phyloP scores from a whole-genome alignment of 164 flowering plant genomes.

The Macadamia integrifolia region DNA sequence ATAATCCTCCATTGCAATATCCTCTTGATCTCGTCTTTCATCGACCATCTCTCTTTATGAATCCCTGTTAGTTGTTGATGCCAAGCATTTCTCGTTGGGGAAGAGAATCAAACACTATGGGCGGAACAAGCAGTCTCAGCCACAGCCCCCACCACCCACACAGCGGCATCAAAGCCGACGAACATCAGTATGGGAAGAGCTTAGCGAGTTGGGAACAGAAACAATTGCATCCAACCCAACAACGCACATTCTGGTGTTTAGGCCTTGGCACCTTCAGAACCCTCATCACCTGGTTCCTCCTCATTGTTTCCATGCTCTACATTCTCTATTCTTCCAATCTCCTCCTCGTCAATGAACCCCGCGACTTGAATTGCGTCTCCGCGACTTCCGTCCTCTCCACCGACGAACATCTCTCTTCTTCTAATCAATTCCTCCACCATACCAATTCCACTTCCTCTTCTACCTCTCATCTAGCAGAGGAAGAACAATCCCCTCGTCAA shows the following conservation, averaged over 20 bases:
- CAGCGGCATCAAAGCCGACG: background rate
- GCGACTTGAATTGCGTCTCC: background rate
- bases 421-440: constrained; percentile 3
- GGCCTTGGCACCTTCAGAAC: background rate
- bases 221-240: background rate
- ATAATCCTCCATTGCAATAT: background rate
- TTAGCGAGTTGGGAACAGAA: background rate
- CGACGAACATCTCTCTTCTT: constrained; percentile 8
- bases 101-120: background rate
- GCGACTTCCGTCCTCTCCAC: background rate
- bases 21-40: background rate
- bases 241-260: background rate
- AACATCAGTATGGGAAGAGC: background rate
- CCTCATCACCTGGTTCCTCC: constrained; percentile 12
- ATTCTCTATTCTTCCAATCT: constrained; percentile 11
- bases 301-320: constrained; percentile 2
- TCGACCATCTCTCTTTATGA: background rate
- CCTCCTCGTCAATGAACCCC: constrained; percentile 4
- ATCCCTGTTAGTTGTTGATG: background rate
- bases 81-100: background rate
- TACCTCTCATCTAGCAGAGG: background rate
- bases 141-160: no score
- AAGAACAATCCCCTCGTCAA: background rate
- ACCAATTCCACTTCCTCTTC: no score
- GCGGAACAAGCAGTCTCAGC: background rate